Base-by-base conservation (phyloP, 2,329 filamentous ascomycete species). In the Xylariaceae sp. region DNA sequence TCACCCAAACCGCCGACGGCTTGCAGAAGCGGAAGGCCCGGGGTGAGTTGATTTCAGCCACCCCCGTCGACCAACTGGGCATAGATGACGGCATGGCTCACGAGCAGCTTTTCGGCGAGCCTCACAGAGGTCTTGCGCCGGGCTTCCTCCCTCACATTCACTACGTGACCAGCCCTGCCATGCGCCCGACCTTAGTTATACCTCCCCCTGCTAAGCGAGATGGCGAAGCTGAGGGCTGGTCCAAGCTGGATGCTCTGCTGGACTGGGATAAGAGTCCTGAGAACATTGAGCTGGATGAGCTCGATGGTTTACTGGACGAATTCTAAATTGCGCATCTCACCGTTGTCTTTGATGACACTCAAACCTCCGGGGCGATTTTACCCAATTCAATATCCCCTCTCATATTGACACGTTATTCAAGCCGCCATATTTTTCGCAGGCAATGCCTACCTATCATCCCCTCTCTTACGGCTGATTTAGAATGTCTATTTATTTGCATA, bases 1-100 rank as follows among this genome's bases (percentile, higher is more conserved):
- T 98, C 63, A 96, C 92, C 6, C 88, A 95, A 68, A 97, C 91
- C 1, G 93, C 93, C 14, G 88, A 89, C 55, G 88, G 85, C 39
- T 79, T 97, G 57, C 88, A 81, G 58, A 82, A 80, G 63, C 72
- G 78, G 50, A 84, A 83, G 59, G 70, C 82, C 19, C 74, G 65
- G 36, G 73, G 75, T 22, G 71, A 72, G 33, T 49, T 71, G 23
- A 62, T 70, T 12, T 59, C 63, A 27, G 55, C 55, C 23, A 64
- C 67, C 23, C 62, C 65, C 20, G 54, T 61, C 5, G 63, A 68
- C 32, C 63, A 68, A 46, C 62, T 60, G 17, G 57, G 65, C 25
- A 55, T 70, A 47, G 73, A 75, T 47, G 70, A 74, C 39, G 61
- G 65, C 29, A 60, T 64, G 57, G 68, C 67, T 35, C 76, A 82